Conservation (phyloP, 805 yeast species). For the Suhomyces sp. region DNA sequence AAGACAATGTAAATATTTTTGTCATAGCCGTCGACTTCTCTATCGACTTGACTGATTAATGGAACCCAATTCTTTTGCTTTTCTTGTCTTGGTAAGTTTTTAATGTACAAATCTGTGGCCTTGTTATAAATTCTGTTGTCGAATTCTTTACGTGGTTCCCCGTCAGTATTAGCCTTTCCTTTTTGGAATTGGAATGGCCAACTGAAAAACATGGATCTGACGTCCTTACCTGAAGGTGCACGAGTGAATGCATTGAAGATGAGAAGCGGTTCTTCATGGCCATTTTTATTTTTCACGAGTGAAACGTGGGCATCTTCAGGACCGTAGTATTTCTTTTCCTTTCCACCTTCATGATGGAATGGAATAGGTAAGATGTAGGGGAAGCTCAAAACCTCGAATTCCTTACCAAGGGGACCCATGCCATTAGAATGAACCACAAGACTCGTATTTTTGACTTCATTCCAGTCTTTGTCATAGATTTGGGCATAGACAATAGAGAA, state of each 20-base stretch:
- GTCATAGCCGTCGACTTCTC: slow-evolving; percentile 25
- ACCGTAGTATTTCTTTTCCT: slow-evolving; percentile 32
- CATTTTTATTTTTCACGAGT: slow-evolving; percentile 29
- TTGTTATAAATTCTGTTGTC: slow-evolving; percentile 19
- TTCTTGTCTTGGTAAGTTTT: slow-evolving; percentile 7
- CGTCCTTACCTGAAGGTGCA: no score
- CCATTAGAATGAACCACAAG: slow-evolving; percentile 23
- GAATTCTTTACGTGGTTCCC: slow-evolving; percentile 21
- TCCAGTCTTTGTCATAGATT: slow-evolving; percentile 22
- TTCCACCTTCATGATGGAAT: slow-evolving; percentile 23
- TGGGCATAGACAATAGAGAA: slow-evolving; percentile 26
- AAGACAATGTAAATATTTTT: slow-evolving; percentile 29
- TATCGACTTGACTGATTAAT: slow-evolving; percentile 24
- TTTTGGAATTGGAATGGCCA: slow-evolving; percentile 34
- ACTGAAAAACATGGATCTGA: slow-evolving; percentile 30
- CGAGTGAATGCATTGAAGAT: slow-evolving; percentile 39
- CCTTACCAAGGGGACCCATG: not conserved
- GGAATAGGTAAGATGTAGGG: slow-evolving; percentile 33
- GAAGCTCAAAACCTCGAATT: slow-evolving; percentile 13
- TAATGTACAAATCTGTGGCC: slow-evolving; percentile 19
- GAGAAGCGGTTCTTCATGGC: slow-evolving; percentile 47
- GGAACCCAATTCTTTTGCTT: slow-evolving; percentile 45
- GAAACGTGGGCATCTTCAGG: slow-evolving; percentile 54
- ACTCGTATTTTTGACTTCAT: slow-evolving; percentile 17
- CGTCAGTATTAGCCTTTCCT: slow-evolving; percentile 35